Percentiles rank a stretch among this genome's conserved stretches.
Evolutionary conservation across 352 stramenopile genomes (phyloP).

Genomic region (Pythium periplocum): DNA sequence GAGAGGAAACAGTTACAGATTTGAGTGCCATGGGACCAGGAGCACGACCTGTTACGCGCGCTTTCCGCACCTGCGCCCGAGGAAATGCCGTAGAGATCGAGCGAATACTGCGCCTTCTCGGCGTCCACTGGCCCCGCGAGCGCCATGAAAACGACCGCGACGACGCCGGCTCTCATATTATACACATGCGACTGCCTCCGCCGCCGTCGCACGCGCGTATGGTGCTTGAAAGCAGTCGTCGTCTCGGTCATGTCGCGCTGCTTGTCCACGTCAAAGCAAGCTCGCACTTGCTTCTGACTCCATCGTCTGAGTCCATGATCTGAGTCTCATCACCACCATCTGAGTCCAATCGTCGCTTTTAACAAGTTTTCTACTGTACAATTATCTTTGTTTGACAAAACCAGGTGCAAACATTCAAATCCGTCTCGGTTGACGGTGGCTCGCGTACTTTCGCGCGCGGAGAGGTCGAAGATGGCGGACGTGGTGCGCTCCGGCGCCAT

Average conservation of each 20-base stretch:
- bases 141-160: neutral
- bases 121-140: conserved; percentile 5
- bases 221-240: too few relatives aligned
- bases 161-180: too few relatives aligned
- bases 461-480: conserved; percentile 17
- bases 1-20: too few relatives aligned
- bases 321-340: neutral
- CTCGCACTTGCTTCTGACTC: conserved; percentile 7
- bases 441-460: too few relatives aligned
- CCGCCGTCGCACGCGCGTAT: neutral
- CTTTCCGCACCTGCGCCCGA: conserved; percentile 21
- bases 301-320: conserved; percentile 1
- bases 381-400: too few relatives aligned
- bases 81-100: conserved; percentile 28
- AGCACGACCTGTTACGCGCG: too few relatives aligned
- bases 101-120: conserved; percentile 27
- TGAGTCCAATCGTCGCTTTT: neutral
- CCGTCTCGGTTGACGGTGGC: too few relatives aligned
- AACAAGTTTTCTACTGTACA: too few relatives aligned
- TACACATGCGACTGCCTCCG: neutral
- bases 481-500: conserved; percentile 24
- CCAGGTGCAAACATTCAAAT: too few relatives aligned
- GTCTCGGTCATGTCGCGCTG: too few relatives aligned
- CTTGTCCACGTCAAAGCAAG: too few relatives aligned
- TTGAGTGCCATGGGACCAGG: too few relatives aligned